Evolutionary conservation across 2,329 filamentous ascomycete genomes (phyloP).

Genomic region (Hypomyces rosellus): DNA sequence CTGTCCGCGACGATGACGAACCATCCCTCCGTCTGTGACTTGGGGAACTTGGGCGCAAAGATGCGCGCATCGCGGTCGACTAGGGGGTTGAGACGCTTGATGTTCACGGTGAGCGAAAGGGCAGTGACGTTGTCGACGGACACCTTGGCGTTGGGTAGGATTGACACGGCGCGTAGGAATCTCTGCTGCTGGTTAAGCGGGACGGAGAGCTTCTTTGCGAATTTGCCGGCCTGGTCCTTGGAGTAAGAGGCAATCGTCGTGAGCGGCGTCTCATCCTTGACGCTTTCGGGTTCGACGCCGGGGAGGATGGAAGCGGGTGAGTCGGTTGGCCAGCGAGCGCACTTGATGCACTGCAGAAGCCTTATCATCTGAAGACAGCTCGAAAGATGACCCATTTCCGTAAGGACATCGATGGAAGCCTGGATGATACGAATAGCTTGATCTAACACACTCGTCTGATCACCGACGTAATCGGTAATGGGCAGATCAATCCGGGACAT

Average conservation of each 20-base stretch:
- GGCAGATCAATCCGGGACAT: conserved; percentile 90
- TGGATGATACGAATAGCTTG: conserved; percentile 96
- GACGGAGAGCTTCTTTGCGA: conserved; percentile 48
- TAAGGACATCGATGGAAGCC: conserved; percentile 86
- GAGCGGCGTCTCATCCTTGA: conserved; percentile 37
- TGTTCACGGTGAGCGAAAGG: conserved; percentile 53
- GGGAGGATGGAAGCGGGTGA: conserved; percentile 74
- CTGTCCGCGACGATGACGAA: conserved; percentile 73
- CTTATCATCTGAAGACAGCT: conserved; percentile 76
- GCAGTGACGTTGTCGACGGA: conserved; percentile 55
- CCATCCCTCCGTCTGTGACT: conserved; percentile 89
- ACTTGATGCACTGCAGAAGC: conserved; percentile 87
- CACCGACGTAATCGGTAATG: conserved; percentile 94
- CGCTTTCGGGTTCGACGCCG: conserved; percentile 47
- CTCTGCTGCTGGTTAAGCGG: conserved; percentile 35
- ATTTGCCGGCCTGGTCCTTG: conserved; percentile 31
- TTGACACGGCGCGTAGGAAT: conserved; percentile 53
- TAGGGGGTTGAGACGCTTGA: conserved; percentile 62
- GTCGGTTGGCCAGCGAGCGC: conserved; percentile 83
- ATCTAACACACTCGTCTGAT: conserved; percentile 83
- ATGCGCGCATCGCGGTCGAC: conserved; percentile 64
- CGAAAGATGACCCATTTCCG: conserved; percentile 77
- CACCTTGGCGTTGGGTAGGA: conserved; percentile 64
- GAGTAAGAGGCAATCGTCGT: conserved; percentile 34
- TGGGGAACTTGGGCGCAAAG: conserved; percentile 85